Evolutionary conservation across 192 early-diverging fungal genomes (phyloP), one percentile per base, ranked within the genome.

Genomic region (Coemansia sp.): DNA sequence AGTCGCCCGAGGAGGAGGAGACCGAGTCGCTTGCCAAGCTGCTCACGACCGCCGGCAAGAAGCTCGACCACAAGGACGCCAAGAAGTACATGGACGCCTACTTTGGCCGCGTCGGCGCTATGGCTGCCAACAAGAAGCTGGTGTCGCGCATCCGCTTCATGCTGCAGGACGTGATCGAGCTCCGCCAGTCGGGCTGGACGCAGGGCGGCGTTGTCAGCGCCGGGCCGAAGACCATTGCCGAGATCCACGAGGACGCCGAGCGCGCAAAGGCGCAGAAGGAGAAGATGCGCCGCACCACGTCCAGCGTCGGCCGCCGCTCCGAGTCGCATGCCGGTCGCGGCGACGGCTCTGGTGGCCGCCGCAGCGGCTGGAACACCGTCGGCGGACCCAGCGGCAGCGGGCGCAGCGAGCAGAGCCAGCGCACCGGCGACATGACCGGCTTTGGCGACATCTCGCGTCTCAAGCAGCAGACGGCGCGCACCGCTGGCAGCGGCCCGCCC

Each of bases 21-120:
- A 85, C 88, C 29, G 97, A 99, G 83, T 90, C 87, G 60, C 81
- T 98, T 39, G 91, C 89, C 78, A 97, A 95, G 75, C 84, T 99
- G 48, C 68, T 99, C 61, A 89, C 84, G 10, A 97, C 95, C 6
- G 86, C 93, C 53, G 97, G 97, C 64, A 79, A 84, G 52, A 85
- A 86, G 55, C 72, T 99, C 23, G 93, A 96, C 60, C 77, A 75
- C 45, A 83, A 84, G 62, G 47, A 58, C 25, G 64, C 70, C 52
- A 62, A 67, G 67, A 60, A 53, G 24, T 80, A 85, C 57, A 88
- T 99, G 85, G 90, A 98, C 62, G 68, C 74, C 4, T 97, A 93
- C 82, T 95, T 99, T 76, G 60, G 57, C n/a, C 84, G 92, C 22
- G 91, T 99, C 84, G 64, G 79, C 50, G 85, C 87, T 46, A 82